Percentiles rank a stretch among this genome's conserved stretches.
Conservation (phyloP, 108 stramenopile genomes). For the Parietichytrium sp. region DNA sequence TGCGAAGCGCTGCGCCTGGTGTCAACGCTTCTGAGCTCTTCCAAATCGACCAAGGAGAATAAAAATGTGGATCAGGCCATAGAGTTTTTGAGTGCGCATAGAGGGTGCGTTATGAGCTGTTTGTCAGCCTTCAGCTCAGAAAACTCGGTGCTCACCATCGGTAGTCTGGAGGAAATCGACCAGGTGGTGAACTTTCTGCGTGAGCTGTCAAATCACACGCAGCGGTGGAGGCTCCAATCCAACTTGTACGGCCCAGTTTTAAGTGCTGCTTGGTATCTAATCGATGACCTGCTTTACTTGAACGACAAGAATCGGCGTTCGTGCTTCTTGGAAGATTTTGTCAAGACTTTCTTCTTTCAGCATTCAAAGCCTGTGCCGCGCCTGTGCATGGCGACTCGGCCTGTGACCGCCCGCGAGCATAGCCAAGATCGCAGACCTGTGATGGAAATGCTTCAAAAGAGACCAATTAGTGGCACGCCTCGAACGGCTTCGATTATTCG, state of each 20-base stretch:
- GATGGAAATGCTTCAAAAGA: background rate
- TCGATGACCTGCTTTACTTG: background rate
- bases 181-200: background rate
- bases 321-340: slow-evolving; percentile 38
- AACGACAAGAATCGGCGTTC: background rate
- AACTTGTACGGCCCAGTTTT: background rate
- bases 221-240: background rate
- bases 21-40: background rate
- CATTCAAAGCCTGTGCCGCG: slow-evolving; percentile 23
- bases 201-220: background rate
- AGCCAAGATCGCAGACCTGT: slow-evolving; percentile 9
- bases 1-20: background rate
- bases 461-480: background rate
- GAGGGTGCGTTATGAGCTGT: background rate
- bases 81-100: background rate
- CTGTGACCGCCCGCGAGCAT: background rate
- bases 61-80: background rate
- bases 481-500: background rate
- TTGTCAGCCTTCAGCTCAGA: background rate
- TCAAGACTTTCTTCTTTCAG: background rate
- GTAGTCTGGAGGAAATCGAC: background rate
- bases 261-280: background rate
- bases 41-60: background rate
- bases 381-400: slow-evolving; percentile 18
- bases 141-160: background rate